Base-by-base conservation (phyloP, 345 rosid species). In the Pistacia vera region DNA sequence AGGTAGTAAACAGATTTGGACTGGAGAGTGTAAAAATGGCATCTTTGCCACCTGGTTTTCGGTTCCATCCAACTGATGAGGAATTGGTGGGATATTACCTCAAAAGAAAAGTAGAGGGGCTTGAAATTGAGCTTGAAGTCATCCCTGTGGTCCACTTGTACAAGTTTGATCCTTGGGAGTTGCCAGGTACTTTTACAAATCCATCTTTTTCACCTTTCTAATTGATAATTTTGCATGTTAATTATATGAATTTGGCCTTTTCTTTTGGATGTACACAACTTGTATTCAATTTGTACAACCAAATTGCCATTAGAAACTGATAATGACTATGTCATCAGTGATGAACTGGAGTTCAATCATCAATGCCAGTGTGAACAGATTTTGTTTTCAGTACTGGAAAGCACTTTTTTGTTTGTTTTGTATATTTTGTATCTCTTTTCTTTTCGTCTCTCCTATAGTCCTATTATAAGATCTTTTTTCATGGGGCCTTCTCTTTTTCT, bases 91-190 rank as follows among this genome's bases (percentile, higher is more conserved):
- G 92, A n/a, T 92, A 93, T 81, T 93, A 95, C 86, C 78, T 95
- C 52, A 90, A 89, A 61, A 87, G 92, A 79, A 89, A 89, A 86
- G 84, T 87, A 12, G 82, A 89, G 33, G 90, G 88, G 14, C 93
- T 87, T n/a, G 88, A 79, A 77, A 89, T 93, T 57, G 96, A 93
- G 86, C 93, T 95, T 10, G 94, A 93, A 77, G 93, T 95, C 3
- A 89, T 93, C 75, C 97, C 94, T 10, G 87, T 86, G n/a, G 77
- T 88, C 57, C 95, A 95, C 79, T 80, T 95, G 79, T 92, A 92
- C 92, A 93, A 91, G 81, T 95, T 90, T 73, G 98, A 95, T 85
- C 97, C 97, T 13, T 95, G 98, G 98, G 98, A 95, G 74, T 83
- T 93, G 71, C 97, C 97, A 85, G 94, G 97, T 92, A 85, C 68